Evolutionary conservation across 345 rosid genomes (phyloP).

Genomic region (Melastoma malabathricum): DNA sequence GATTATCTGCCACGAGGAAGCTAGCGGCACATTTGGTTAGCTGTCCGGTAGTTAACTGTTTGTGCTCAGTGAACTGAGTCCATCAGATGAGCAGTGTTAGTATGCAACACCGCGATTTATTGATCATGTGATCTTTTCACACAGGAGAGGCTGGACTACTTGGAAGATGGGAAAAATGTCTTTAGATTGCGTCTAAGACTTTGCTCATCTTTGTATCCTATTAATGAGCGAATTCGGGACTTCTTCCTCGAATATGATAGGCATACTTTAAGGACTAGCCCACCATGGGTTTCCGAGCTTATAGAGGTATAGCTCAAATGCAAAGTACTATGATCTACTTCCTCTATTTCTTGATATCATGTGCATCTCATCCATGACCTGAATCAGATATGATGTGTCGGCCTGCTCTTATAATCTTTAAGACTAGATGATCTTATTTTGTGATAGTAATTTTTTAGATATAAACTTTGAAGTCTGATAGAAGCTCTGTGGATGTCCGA

Average conservation of each 20-base stretch:
- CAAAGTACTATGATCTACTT: conserved; percentile 3
- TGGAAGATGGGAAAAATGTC: conserved; percentile 92
- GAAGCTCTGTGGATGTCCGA: too few species aligned
- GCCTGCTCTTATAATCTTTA: not conserved
- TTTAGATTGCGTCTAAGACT: conserved; percentile 80
- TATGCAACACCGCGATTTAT: too few species aligned
- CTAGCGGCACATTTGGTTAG: too few species aligned
- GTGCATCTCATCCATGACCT: not conserved
- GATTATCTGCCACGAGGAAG: too few species aligned
- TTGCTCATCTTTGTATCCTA: conserved; percentile 84
- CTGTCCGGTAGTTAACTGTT: too few species aligned
- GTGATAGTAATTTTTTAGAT: not conserved
- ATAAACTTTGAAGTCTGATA: too few species aligned
- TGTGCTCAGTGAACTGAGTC: too few species aligned
- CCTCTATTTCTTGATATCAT: conserved; percentile 1
- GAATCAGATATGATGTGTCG: too few species aligned
- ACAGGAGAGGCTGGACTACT: conserved; percentile 88
- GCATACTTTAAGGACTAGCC: conserved; percentile 84
- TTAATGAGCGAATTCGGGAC: conserved; percentile 91
- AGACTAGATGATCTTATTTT: too few species aligned
- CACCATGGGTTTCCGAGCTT: conserved; percentile 99
- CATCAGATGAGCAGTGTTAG: too few species aligned
- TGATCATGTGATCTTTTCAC: conserved; percentile 5
- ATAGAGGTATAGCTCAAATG: conserved; percentile 52
- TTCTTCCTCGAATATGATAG: conserved; percentile 97